Evolutionary conservation across 805 yeast species (phyloP).

Genomic region (Yarrowia sp.): DNA sequence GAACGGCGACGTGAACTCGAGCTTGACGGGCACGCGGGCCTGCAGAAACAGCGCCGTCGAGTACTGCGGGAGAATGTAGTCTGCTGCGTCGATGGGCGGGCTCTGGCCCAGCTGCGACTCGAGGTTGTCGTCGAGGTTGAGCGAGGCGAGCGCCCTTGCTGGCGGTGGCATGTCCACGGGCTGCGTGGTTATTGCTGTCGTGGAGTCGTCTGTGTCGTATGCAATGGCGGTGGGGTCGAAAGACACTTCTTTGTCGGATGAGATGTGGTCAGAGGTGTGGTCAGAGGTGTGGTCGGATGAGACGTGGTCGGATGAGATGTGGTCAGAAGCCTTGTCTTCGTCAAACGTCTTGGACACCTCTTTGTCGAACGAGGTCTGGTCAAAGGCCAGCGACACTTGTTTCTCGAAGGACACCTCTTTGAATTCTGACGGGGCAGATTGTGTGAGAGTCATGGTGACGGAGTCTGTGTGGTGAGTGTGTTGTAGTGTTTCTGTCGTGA

Average conservation of each 20-base stretch:
- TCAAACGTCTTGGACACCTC: too few relatives aligned
- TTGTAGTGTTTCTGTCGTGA: background rate
- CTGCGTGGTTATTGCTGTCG: background rate
- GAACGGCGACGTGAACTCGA: conserved; percentile 21
- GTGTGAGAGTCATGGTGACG: background rate
- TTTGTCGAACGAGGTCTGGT: background rate
- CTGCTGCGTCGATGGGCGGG: conserved; percentile 19
- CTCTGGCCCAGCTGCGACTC: conserved; percentile 24
- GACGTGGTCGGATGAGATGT: too few relatives aligned
- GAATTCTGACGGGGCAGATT: background rate
- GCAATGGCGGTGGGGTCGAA: background rate
- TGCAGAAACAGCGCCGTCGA: conserved; percentile 6
- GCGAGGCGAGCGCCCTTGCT: background rate
- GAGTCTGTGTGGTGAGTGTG: background rate
- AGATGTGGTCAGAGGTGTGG: too few relatives aligned
- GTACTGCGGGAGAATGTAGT: conserved; percentile 18
- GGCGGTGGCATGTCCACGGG: background rate
- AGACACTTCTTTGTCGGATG: background rate
- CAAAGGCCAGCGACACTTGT: background rate
- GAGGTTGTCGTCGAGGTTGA: conserved; percentile 31
- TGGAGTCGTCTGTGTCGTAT: background rate
- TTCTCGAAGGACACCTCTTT: background rate
- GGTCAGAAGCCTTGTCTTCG: too few relatives aligned
- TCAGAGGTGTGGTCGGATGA: too few relatives aligned
- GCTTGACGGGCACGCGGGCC: conserved; percentile 6